These are phyloP conservation scores for Candida orba DNA, from an alignment of 805 yeast species.

Conservation along the genomic window DNA sequence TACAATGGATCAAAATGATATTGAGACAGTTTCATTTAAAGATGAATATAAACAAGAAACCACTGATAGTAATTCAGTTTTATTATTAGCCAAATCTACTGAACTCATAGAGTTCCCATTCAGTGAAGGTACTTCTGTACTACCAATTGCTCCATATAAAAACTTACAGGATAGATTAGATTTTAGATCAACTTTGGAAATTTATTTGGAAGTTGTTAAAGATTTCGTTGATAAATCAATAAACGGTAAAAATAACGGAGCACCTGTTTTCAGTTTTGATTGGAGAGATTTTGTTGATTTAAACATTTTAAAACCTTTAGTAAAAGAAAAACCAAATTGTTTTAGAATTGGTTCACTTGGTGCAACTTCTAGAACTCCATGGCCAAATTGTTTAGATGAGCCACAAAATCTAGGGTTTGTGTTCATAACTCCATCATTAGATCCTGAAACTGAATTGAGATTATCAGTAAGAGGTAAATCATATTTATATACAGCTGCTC, in stretches of 20 bases:
- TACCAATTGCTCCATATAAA: constrained; percentile 33
- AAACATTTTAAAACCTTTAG: constrained; percentile 31
- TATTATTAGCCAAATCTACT: constrained; percentile 13
- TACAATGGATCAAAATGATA: constrained; percentile 3
- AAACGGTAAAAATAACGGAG: constrained; percentile 19
- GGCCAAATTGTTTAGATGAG: constrained; percentile 35
- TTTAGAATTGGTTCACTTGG: constrained; percentile 38
- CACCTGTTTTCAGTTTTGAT: constrained; percentile 36
- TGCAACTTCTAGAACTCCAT: constrained; percentile 31
- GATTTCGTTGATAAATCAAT: constrained; percentile 22
- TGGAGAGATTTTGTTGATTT: constrained; percentile 53
- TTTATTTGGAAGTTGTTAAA: constrained; percentile 29
- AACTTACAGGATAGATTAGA: constrained; percentile 30
- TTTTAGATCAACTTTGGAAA: constrained; percentile 27
- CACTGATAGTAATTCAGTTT: constrained; percentile 15
- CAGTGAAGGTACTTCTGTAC: constrained; percentile 23
- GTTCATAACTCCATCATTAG: constrained; percentile 21
- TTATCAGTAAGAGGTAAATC: constrained; percentile 34
- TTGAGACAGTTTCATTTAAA: constrained; percentile 11
- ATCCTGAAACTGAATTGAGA: constrained; percentile 31
- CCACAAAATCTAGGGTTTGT: constrained; percentile 25
- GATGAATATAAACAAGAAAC: constrained; percentile 15
- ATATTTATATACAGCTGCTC: constrained; percentile 36
- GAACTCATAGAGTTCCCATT: constrained; percentile 26
- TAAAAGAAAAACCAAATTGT: constrained; percentile 36